These are phyloP conservation scores for Colletotrichum sojae DNA, from an alignment of 2,329 filamentous ascomycete genomes.

Conservation along the genomic window DNA sequence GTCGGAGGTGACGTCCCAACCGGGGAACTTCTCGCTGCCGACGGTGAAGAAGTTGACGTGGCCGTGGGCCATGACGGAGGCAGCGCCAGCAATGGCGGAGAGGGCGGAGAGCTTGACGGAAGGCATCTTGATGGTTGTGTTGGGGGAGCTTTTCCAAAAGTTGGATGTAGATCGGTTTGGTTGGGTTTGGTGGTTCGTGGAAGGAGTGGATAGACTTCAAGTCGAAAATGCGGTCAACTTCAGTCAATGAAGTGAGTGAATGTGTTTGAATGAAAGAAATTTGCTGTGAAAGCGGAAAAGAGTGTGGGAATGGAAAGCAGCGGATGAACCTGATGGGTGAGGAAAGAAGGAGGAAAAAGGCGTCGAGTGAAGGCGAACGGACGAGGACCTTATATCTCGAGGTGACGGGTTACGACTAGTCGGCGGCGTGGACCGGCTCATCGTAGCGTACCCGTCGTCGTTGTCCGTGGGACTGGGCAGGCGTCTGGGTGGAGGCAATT, in stretches of 20 bases:
- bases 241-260: slow-evolving; percentile 41
- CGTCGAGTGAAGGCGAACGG: slow-evolving; percentile 9
- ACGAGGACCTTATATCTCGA: slow-evolving; percentile 39
- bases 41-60: slow-evolving; percentile 49
- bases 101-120: slow-evolving; percentile 42
- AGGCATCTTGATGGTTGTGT: slow-evolving; percentile 42
- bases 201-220: slow-evolving; percentile 36
- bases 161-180: slow-evolving; percentile 8
- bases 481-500: slow-evolving; percentile 23
- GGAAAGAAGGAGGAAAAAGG: not conserved
- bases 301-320: slow-evolving; percentile 39
- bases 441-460: slow-evolving; percentile 13
- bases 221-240: slow-evolving; percentile 38
- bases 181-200: slow-evolving; percentile 4
- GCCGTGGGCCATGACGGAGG: slow-evolving; percentile 48
- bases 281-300: slow-evolving; percentile 39
- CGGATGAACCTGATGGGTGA: slow-evolving; percentile 36
- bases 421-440: not conserved
- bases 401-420: not conserved
- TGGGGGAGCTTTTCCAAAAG: slow-evolving; percentile 25
- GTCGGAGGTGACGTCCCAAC: slow-evolving; percentile 46
- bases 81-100: slow-evolving; percentile 44
- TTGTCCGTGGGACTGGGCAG: slow-evolving; percentile 21
- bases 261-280: slow-evolving; percentile 36
- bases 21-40: slow-evolving; percentile 49